Percentiles rank a stretch among this genome's conserved stretches.
phyloP scores from a whole-genome alignment of 1,284 basidiomycete species.

The Rhodotorula sp. region DNA sequence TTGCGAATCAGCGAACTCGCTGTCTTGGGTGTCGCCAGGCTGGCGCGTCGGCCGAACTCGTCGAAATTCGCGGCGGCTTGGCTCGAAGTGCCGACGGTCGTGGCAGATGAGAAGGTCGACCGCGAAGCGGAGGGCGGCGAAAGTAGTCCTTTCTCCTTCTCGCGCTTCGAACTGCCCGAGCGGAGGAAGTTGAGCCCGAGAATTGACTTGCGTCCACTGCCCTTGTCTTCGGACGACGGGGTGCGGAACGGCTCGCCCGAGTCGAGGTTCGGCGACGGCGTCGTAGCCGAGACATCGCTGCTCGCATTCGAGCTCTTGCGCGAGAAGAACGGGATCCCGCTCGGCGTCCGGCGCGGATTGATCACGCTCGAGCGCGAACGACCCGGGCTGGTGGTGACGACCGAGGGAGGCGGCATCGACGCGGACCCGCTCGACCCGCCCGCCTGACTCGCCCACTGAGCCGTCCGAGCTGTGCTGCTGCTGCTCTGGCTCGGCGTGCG shows the following conservation, averaged over 20 bases:
- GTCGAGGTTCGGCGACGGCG: constrained; percentile 31
- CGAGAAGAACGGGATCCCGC: constrained; percentile 92
- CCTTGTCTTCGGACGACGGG: constrained; percentile 24
- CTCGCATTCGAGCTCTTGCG: constrained; percentile 56
- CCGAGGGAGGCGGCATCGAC: constrained; percentile 15
- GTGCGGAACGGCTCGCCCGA: constrained; percentile 7
- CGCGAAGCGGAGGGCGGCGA: constrained; percentile 14
- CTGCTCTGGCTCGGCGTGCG: constrained; percentile 41
- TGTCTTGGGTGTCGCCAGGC: constrained; percentile 56
- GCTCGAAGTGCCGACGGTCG: neutral
- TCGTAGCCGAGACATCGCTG: constrained; percentile 49
- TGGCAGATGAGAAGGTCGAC: constrained; percentile 15
- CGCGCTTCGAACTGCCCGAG: constrained; percentile 40
- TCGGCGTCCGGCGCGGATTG: constrained; percentile 73
- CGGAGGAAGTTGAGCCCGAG: constrained; percentile 46
- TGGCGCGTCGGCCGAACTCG: constrained; percentile 77
- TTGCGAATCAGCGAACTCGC: constrained; percentile 75
- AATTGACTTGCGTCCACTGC: constrained; percentile 47
- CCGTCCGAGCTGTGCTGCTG: constrained; percentile 31
- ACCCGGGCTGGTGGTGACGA: constrained; percentile 42
- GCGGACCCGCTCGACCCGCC: neutral
- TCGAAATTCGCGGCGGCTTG: constrained; percentile 50
- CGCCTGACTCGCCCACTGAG: neutral
- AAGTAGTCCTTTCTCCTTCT: constrained; percentile 27
- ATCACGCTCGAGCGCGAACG: constrained; percentile 45